Conservation (phyloP, 1,284 basidiomycete genomes). For the Ganoderma leucocontextum region DNA sequence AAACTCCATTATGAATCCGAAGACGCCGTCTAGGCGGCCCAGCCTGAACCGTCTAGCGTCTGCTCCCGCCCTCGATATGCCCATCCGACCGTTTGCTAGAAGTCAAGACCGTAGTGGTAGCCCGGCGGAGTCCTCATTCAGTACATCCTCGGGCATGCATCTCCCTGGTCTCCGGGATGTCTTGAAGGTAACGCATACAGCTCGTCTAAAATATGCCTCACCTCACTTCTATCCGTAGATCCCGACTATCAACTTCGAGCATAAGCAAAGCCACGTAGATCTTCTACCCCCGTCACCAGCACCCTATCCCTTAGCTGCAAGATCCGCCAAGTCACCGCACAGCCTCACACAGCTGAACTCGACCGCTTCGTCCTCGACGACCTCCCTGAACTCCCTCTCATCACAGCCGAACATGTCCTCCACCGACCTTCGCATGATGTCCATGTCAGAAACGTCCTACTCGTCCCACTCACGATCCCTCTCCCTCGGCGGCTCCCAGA, state of each 20-base stretch:
- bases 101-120: constrained; percentile 57
- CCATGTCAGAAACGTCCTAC: constrained; percentile 33
- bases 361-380: constrained; percentile 40
- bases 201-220: not conserved
- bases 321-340: constrained; percentile 46
- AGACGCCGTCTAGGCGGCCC: constrained; percentile 44
- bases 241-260: constrained; percentile 71
- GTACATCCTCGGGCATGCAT: constrained; percentile 44
- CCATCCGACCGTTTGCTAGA: constrained; percentile 53
- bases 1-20: constrained; percentile 23
- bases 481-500: constrained; percentile 35
- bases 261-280: constrained; percentile 73
- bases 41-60: constrained; percentile 57
- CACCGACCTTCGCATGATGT: constrained; percentile 30
- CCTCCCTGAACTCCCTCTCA: constrained; percentile 41
- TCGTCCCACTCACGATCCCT: constrained; percentile 37
- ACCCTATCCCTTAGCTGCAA: constrained; percentile 53
- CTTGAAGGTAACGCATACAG: constrained; percentile 59
- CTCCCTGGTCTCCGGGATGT: constrained; percentile 76
- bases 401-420: constrained; percentile 38
- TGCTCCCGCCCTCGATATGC: constrained; percentile 57
- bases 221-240: constrained; percentile 50
- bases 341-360: constrained; percentile 40
- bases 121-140: constrained; percentile 49
- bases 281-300: constrained; percentile 83